phyloP scores from a whole-genome alignment of 352 stramenopile species.

The Aphanomyces cochlioides region DNA sequence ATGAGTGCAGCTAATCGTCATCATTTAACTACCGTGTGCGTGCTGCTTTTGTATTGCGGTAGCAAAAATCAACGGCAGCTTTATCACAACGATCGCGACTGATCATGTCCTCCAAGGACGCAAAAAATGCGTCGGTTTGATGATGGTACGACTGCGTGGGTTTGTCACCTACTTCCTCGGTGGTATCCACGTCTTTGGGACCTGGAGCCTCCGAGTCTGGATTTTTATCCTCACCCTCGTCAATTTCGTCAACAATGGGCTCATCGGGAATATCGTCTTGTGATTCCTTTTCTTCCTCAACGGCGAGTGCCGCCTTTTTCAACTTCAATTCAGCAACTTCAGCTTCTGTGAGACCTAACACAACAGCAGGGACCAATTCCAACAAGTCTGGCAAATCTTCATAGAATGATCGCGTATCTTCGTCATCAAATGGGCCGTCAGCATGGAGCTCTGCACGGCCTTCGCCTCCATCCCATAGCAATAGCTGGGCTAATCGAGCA shows the following conservation, averaged over 20 bases:
- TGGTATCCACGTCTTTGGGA: background rate
- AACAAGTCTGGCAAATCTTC: conserved; percentile 95
- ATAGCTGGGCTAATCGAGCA: conserved; percentile 13
- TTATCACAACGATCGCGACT: conserved; percentile 95
- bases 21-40: conserved; percentile 52
- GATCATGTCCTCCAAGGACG: conserved; percentile 91
- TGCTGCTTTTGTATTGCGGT: conserved; percentile 92
- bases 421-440: conserved; percentile 93
- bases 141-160: conserved; percentile 82
- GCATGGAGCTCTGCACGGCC: conserved; percentile 66
- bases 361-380: conserved; percentile 90
- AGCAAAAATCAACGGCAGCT: conserved; percentile 94
- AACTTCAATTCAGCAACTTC: conserved; percentile 83
- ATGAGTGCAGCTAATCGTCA: background rate
- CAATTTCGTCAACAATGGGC: conserved; percentile 30
- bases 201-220: background rate
- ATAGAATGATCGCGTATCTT: conserved; percentile 96
- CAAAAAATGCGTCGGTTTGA: conserved; percentile 90
- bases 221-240: conserved; percentile 39
- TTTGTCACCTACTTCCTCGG: conserved; percentile 33
- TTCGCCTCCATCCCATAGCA: conserved; percentile 65
- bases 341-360: conserved; percentile 88
- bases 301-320: conserved; percentile 44
- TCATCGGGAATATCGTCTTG: conserved; percentile 41
- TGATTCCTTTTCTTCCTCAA: conserved; percentile 33